Conservation (phyloP, 306 rosid genomes). For the Cicer judaicum region DNA sequence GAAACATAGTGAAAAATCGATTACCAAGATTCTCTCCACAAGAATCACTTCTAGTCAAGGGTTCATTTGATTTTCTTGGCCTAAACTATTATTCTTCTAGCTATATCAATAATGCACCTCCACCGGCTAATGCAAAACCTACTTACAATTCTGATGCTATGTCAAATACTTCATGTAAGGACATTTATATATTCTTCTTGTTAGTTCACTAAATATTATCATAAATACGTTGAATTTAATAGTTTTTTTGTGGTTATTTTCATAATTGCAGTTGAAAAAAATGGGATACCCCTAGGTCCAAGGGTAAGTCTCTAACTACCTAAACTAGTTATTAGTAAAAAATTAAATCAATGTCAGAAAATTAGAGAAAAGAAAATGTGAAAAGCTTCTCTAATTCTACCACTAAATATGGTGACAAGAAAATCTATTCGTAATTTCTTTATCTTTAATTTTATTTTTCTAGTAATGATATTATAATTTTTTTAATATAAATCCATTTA, state of each 20-base stretch:
- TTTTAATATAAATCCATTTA: not conserved
- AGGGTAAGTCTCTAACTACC: slow-evolving; percentile 16
- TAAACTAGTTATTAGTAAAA: not conserved
- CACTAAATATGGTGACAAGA: not conserved
- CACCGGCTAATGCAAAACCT: not conserved
- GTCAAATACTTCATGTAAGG: slow-evolving; percentile 43
- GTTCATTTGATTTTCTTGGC: slow-evolving; percentile 71
- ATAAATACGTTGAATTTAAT: not conserved
- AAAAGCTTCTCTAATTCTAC: not conserved
- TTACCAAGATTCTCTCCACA: slow-evolving; percentile 53
- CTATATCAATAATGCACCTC: slow-evolving; percentile 43
- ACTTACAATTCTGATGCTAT: slow-evolving; percentile 49
- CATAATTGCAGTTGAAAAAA: slow-evolving; percentile 26
- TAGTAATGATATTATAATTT: too few species aligned
- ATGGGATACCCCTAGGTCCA: slow-evolving; percentile 38
- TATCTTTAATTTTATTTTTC: too few species aligned
- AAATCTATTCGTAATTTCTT: not conserved
- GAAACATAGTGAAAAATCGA: slow-evolving; percentile 48
- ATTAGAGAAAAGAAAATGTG: not conserved
- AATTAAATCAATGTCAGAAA: not conserved
- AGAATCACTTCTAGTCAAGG: slow-evolving; percentile 46
- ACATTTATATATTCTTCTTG: not conserved
- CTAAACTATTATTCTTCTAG: slow-evolving; percentile 61
- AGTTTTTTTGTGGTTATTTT: not conserved
- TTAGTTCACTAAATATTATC: not conserved